Evolutionary conservation across 495 filamentous ascomycete species (phyloP).

Genomic region (Rostrohypoxylon terebratum): DNA sequence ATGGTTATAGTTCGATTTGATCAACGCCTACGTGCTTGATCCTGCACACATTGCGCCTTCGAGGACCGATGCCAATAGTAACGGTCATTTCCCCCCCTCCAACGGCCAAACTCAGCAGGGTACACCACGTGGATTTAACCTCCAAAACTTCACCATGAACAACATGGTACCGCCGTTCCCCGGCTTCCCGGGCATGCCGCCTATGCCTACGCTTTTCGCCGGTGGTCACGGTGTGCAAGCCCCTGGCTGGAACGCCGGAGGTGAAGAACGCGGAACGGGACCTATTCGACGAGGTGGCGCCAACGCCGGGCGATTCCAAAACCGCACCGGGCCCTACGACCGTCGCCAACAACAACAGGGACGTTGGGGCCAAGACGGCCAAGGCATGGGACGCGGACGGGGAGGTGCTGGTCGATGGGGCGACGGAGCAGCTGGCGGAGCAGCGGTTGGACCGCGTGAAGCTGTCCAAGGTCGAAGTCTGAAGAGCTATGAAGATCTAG

Average conservation of each 20-base stretch:
- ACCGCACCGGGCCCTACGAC: conserved; percentile 63
- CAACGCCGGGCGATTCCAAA: conserved; percentile 57
- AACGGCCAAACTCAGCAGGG: conserved; percentile 79
- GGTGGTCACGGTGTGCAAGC: conserved; percentile 61
- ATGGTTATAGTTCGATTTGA: conserved; percentile 74
- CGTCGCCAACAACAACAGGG: conserved; percentile 60
- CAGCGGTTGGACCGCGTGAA: conserved; percentile 81
- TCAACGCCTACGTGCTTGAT: conserved; percentile 94
- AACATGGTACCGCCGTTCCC: conserved; percentile 66
- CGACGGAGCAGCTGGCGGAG: conserved; percentile 71
- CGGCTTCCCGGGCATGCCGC: conserved; percentile 59
- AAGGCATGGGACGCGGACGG: conserved; percentile 56
- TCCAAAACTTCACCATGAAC: conserved; percentile 70
- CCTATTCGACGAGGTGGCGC: conserved; percentile 61
- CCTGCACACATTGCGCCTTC: conserved; percentile 92
- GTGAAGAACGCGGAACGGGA: conserved; percentile 61
- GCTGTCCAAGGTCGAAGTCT: conserved; percentile 89
- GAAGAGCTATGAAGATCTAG: conserved; percentile 97
- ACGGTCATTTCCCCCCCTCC: conserved; percentile 89
- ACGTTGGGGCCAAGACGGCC: conserved; percentile 54
- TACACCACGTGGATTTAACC: conserved; percentile 90
- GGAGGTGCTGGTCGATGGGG: conserved; percentile 71
- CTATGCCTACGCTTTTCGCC: conserved; percentile 66
- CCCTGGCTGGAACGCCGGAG: conserved; percentile 59
- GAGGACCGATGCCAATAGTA: conserved; percentile 94